Conservation (phyloP, 2,329 filamentous ascomycete species). For the Colletotrichum orbiculare region DNA sequence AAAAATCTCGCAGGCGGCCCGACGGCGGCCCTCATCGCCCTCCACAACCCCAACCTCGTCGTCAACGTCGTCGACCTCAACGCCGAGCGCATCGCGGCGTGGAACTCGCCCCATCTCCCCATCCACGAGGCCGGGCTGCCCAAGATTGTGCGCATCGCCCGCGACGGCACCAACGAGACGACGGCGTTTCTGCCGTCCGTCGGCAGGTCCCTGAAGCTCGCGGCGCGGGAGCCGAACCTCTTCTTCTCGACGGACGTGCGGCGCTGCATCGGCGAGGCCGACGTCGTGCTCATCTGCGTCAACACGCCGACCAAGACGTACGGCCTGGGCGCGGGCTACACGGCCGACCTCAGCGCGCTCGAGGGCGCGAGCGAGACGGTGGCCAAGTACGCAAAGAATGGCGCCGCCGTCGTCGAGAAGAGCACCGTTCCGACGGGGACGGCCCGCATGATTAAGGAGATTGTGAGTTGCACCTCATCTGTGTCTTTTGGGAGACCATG, state of each 20-base stretch:
- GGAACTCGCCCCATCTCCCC: constrained; percentile 79
- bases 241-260: constrained; percentile 78
- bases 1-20: constrained; percentile 67
- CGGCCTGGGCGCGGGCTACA: constrained; percentile 75
- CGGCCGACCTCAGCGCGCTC: constrained; percentile 78
- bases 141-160: constrained; percentile 73
- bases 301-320: constrained; percentile 82
- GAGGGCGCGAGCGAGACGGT: constrained; percentile 77
- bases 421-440: constrained; percentile 83
- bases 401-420: constrained; percentile 84
- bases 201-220: constrained; percentile 46
- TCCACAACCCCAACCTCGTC: constrained; percentile 75
- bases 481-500: too few species aligned
- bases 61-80: constrained; percentile 83
- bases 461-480: constrained; percentile 57
- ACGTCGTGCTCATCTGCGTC: constrained; percentile 80
- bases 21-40: constrained; percentile 79
- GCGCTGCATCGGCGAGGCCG: constrained; percentile 71
- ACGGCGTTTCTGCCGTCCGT: constrained; percentile 54
- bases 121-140: constrained; percentile 80
- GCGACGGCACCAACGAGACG: constrained; percentile 64
- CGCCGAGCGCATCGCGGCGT: constrained; percentile 71
- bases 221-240: constrained; percentile 70
- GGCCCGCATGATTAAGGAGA: constrained; percentile 75
- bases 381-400: constrained; percentile 71